phyloP scores from a whole-genome alignment of 2,329 filamentous ascomycete species.

The Aaosphaeria arxii region DNA sequence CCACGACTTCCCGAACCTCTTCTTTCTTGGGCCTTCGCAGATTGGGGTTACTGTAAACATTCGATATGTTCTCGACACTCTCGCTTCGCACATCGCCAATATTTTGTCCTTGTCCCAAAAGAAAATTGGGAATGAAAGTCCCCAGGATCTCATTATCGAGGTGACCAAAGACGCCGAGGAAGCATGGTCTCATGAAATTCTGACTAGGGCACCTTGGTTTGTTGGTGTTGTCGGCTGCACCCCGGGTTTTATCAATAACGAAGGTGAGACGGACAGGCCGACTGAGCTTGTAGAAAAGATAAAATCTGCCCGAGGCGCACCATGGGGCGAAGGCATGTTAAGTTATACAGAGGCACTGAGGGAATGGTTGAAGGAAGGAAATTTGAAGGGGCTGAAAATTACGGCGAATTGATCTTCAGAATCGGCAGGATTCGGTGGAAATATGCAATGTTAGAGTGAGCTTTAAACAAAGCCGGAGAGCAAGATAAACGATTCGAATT shows the following conservation, averaged over 20 bases:
- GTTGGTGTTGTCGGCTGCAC: not conserved
- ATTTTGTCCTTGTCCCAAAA: not conserved
- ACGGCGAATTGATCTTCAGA: too few relatives aligned
- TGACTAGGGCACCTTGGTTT: not conserved
- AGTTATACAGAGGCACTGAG: not conserved
- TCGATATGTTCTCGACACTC: not conserved
- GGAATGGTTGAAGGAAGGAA: not conserved
- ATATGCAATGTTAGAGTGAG: too few relatives aligned
- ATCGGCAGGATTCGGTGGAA: too few relatives aligned
- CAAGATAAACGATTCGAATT: too few relatives aligned
- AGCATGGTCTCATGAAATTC: not conserved
- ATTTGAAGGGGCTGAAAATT: not conserved
- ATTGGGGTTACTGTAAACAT: not conserved
- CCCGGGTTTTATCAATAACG: not conserved
- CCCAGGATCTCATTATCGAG: not conserved
- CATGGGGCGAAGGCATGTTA: not conserved
- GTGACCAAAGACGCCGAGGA: not conserved
- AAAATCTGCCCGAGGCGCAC: not conserved
- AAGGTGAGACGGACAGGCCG: slow-evolving; percentile 15
- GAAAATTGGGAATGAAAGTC: too few relatives aligned
- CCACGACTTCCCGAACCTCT: not conserved
- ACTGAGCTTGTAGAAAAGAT: not conserved
- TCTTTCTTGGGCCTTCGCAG: not conserved
- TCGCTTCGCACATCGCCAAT: not conserved
- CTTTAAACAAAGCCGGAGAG: too few relatives aligned